A percentile compares a stretch with the other conserved stretches of the same genome.
These are phyloP conservation scores for Teratosphaeria pseudoeucalypti DNA, from an alignment of 2,329 filamentous ascomycete genomes.

Conservation along the genomic window DNA sequence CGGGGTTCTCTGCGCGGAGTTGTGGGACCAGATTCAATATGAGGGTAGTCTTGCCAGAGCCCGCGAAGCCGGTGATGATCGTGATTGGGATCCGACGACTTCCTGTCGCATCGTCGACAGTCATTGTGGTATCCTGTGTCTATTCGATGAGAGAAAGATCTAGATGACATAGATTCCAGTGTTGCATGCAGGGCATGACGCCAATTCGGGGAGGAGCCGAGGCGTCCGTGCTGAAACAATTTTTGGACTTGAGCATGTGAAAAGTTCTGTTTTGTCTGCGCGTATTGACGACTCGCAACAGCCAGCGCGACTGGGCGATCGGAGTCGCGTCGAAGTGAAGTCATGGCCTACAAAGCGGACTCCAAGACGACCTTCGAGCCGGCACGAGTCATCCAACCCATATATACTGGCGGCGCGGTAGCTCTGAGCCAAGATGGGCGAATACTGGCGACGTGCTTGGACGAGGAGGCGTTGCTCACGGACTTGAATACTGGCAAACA, in stretches of 20 bases:
- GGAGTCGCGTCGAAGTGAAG: not conserved
- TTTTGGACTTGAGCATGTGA: not conserved
- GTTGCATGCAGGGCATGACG: not conserved
- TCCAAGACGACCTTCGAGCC: conserved; percentile 84
- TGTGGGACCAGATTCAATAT: conserved; percentile 91
- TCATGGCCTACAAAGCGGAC: conserved; percentile 45
- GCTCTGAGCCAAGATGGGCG: conserved; percentile 71
- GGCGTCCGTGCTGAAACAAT: not conserved
- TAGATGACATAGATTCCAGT: not conserved
- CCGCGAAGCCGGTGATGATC: conserved; percentile 91
- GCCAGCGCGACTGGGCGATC: not conserved
- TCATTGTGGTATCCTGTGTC: not conserved
- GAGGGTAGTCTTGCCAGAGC: conserved; percentile 90
- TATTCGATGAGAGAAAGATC: not conserved
- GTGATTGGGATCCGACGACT: conserved; percentile 64
- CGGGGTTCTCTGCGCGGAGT: conserved; percentile 71
- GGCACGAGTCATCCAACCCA: conserved; percentile 72
- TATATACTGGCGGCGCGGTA: conserved; percentile 85
- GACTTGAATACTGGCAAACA: conserved; percentile 74
- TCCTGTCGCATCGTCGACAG: not conserved
- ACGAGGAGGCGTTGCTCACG: conserved; percentile 82
- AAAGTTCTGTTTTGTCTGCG: not conserved
- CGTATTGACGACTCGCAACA: not conserved
- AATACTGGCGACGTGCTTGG: conserved; percentile 79
- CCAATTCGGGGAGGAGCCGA: not conserved